Evolutionary conservation across 495 filamentous ascomycete species (phyloP).

Genomic region (Friedmanniomyces endolithicus): DNA sequence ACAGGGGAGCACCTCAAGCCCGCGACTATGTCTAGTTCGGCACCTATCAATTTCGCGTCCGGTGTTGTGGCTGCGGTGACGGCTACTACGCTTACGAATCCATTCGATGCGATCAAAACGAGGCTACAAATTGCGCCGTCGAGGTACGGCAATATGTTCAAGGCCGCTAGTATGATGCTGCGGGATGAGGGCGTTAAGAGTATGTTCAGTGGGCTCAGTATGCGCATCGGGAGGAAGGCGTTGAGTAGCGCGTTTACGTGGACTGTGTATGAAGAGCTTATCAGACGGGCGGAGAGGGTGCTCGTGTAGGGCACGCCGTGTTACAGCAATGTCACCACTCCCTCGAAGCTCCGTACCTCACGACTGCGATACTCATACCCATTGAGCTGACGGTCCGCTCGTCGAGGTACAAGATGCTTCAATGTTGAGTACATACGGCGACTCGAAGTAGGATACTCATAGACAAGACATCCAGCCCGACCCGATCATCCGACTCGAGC

Average conservation of each 20-base stretch:
- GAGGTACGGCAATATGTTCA: slow-evolving; percentile 74
- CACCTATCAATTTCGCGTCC: slow-evolving; percentile 71
- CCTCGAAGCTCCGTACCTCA: neutral
- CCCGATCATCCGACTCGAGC: slow-evolving; percentile 23
- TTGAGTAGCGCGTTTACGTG: slow-evolving; percentile 83
- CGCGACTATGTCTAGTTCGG: slow-evolving; percentile 36
- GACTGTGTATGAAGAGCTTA: slow-evolving; percentile 92
- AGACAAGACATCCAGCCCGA: slow-evolving; percentile 35
- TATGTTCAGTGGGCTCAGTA: slow-evolving; percentile 73
- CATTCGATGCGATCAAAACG: slow-evolving; percentile 94
- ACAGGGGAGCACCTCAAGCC: slow-evolving; percentile 16
- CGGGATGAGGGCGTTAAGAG: slow-evolving; percentile 66
- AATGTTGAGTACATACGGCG: too few relatives aligned
- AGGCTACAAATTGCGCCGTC: slow-evolving; percentile 79
- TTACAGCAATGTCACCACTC: neutral
- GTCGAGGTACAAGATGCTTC: too few relatives aligned
- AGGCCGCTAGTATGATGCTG: slow-evolving; percentile 63
- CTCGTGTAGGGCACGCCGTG: slow-evolving; percentile 30
- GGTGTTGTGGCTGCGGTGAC: slow-evolving; percentile 67
- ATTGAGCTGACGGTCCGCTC: too few relatives aligned
- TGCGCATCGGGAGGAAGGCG: slow-evolving; percentile 86
- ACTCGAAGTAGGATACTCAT: slow-evolving; percentile 32
- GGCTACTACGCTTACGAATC: slow-evolving; percentile 82
- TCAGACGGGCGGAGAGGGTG: slow-evolving; percentile 58
- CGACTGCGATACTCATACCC: neutral